Evolutionary conservation across 495 filamentous ascomycete species (phyloP), one percentile per base, ranked within the genome.

Genomic region (Neurospora cerealis): DNA sequence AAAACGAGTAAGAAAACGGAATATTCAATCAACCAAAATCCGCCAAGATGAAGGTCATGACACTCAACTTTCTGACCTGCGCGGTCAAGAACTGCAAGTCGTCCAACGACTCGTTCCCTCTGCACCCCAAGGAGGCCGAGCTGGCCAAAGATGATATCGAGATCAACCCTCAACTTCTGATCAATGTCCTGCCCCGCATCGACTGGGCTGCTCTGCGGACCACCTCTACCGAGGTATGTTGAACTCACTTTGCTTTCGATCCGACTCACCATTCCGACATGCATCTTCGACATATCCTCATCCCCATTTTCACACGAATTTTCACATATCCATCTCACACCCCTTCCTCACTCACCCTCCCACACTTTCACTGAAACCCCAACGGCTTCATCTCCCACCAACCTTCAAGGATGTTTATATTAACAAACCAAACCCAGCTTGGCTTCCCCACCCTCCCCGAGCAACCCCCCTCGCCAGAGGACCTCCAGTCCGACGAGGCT

Each of bases 51-150:
- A 99, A 98, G 83, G 85, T 99, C 74, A 89, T 99, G 66, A 98
- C 95, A 69, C 91, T 95, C 77, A 98, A 98, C 83, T 99, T 98
- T 82, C 87, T 99, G 78, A 95, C 93, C 74, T 99, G 96, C 87
- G 95, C 96, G 28, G 91, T 97, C 77, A 97, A 97, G 83, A 83
- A 92, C 42, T 99, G 96, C 91, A 97, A 97, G 83, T 84, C 90
- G 72, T 88, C 88, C 10, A 81, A 90, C 11, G 82, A 85, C 41
- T 91, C 94, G 11, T 98, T 97, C 78, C 95, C 96, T 0, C 86
- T 98, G 28, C 96, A 98, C 81, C 95, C 95, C 69, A 89, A 89
- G 71, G 94, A 98, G 74, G 95, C 92, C 71, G 95, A 97, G 80
- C 89, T 99, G 19, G 93, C 91, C 76, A 89, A 91, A 70, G 89